phyloP scores from a whole-genome alignment of 441 rosid species.

The Pelargonium fulgidum region DNA sequence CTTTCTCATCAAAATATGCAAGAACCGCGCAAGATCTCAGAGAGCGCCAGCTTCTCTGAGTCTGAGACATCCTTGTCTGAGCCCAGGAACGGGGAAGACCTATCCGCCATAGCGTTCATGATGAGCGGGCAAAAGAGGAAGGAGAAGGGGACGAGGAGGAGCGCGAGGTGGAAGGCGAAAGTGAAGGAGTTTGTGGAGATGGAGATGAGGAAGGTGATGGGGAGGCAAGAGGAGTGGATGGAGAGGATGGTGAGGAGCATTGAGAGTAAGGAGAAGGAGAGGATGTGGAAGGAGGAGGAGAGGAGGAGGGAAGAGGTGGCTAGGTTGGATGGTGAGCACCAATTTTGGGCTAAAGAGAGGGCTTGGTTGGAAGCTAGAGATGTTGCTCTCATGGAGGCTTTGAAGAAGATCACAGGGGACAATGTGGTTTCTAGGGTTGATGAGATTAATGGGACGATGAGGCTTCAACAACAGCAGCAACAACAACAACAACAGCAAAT shows the following conservation, averaged over 20 bases:
- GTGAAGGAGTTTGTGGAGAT: constrained; percentile 41
- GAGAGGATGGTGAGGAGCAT: constrained; percentile 46
- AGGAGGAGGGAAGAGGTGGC: constrained; percentile 43
- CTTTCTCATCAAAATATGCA: too few relatives aligned
- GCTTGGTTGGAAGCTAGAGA: constrained; percentile 53
- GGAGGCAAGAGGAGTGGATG: constrained; percentile 53
- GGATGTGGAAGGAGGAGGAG: constrained; percentile 37
- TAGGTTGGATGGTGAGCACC: constrained; percentile 33
- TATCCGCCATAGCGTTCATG: constrained; percentile 38
- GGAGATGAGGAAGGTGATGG: constrained; percentile 38
- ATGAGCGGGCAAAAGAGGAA: constrained; percentile 25
- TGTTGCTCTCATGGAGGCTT: constrained; percentile 36
- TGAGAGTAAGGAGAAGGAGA: constrained; percentile 47
- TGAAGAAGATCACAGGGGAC: constrained; percentile 28
- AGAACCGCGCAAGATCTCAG: constrained; percentile 17
- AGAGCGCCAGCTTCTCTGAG: constrained; percentile 37
- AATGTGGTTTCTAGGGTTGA: too few relatives aligned
- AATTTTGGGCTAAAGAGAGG: constrained; percentile 44
- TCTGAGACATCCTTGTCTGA: constrained; percentile 41
- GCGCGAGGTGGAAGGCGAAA: constrained; percentile 34
- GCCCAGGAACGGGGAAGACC: constrained; percentile 26
- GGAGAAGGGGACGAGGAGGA: constrained; percentile 22
- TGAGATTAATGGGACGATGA: too few relatives aligned
- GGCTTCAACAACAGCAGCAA: too few relatives aligned
- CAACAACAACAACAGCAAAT: not conserved